Base-by-base conservation (phyloP, 1,139 yeast species). In the Hansenula lynferdii region DNA sequence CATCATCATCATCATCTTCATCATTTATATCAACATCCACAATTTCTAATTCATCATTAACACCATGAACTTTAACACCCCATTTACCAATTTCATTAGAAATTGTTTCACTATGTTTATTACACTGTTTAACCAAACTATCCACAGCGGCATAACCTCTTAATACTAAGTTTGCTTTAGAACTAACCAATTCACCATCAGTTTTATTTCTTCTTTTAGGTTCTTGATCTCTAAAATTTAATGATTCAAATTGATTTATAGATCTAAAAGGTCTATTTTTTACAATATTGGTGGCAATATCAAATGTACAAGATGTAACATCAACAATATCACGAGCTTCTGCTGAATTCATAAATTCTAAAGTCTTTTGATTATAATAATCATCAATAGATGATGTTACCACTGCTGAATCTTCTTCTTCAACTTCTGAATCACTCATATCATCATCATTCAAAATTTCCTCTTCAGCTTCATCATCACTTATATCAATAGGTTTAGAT, bases 81-180 rank as follows among this genome's bases (percentile, higher is more conserved):
- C 98, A 92, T 43, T 72, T 69, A 36, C 70, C 69, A 67, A 92
- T 86, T 46, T 87, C 95, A 8, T 66, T 61, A 3, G 89, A 72
- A 40, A 94, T 85, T 11, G 69, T 63, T 9, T 70, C 67, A 38
- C 97, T 96, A 48, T 85, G 81, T 22, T 76, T 75, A 11, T 90
- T 80, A 64, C 99, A 94, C 50, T 80, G 77, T 47, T 80, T 79
- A 42, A 94, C 86, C 49, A 94, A 69, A 19, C 95, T 83, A 54
- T 92, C 97, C 28, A 92, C 96, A 0, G 98, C 97, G 45, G 81
- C 83, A 57, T 92, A 94, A 4, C 98, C 98, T 51, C 79, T 77
- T 48, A 92, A 68, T 17, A 90, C 81, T 44, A 70, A 65, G 40
- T 74, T 75, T 8, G 87, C 75, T 25, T 75, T 82, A 44, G 85